phyloP scores from a whole-genome alignment of 805 yeast genomes.

The Candida railenensis region DNA sequence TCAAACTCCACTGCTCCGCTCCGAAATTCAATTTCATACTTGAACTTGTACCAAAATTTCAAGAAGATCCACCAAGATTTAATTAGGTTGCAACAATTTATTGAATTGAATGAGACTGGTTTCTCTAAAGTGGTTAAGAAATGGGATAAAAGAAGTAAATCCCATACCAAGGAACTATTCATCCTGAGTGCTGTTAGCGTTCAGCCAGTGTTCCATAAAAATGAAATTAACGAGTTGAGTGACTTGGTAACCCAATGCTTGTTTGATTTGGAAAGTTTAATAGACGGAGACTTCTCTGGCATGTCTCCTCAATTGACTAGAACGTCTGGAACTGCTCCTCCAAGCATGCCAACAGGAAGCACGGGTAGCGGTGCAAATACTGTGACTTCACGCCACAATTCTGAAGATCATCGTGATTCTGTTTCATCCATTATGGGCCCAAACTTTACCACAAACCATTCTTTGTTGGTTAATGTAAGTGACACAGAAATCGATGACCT shows the following conservation, averaged over 20 bases:
- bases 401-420: constrained; percentile 5
- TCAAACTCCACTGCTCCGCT: constrained; percentile 29
- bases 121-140: constrained; percentile 93
- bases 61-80: constrained; percentile 87
- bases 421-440: constrained; percentile 8
- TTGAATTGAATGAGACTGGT: constrained; percentile 93
- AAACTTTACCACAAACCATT: constrained; percentile 11
- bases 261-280: constrained; percentile 67
- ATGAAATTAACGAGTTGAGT: constrained; percentile 78
- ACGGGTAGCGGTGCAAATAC: not conserved
- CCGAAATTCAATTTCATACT: constrained; percentile 72
- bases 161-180: constrained; percentile 90
- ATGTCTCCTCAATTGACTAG: constrained; percentile 1
- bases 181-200: constrained; percentile 90
- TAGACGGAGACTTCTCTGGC: constrained; percentile 42
- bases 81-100: constrained; percentile 86
- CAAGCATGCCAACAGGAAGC: not conserved
- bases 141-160: constrained; percentile 96
- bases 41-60: constrained; percentile 83
- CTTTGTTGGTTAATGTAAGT: constrained; percentile 19
- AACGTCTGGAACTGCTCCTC: not conserved
- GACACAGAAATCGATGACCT: constrained; percentile 63
- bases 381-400: not conserved
- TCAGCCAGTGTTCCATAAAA: constrained; percentile 93
- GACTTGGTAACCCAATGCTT: constrained; percentile 69